Evolutionary conservation across 257 asterid genomes (phyloP), one percentile per base, ranked within the genome.

Genomic region (Schizonepeta tenuifolia): DNA sequence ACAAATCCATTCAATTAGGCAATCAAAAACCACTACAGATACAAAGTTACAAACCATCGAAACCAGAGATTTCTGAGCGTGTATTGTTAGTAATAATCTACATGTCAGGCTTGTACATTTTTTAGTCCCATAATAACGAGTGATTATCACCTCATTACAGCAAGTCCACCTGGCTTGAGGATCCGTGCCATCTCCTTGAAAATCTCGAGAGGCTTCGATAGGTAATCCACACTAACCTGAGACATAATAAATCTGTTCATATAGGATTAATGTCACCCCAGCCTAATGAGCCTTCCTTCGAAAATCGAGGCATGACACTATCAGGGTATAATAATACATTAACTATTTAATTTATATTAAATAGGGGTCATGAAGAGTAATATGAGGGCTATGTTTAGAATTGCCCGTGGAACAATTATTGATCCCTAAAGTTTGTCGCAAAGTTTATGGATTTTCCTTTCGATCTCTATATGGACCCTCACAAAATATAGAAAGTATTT

Each of bases 161-260:
- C 96, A 74, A 89, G 90, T 68, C 98, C 97, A 24, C 96, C 93
- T n/a, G 96, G 97, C 63, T 94, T 94, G 65, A 94, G 96, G 73
- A 94, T 65, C 74, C 96, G 83, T 18, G 77, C 74, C 96, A 91
- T 89, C 85, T 94, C 97, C 83, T 86, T 94, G 88, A 94, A 88
- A 60, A 94, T 82, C 26, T 86, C 95, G n/a, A 91, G 35, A 73
- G 97, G 98, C 81, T 94, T 94, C 6, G 90, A 80, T 64, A 94
- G 78, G 82, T 93, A 93, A 77, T 93, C 98, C n/a, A 93, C 97
- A 60, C 98, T 93, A 49, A 93, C 97, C 98, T 92, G 88, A 77
- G 79, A 70, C 75, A 80, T 41, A 47, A 13, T 68, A 5, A 26
- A 44, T 40, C 22, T 17, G 44, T 54, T 64, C 43, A 54, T 31